Conservation (phyloP, 805 yeast genomes). For the Yarrowia osloensis region DNA sequence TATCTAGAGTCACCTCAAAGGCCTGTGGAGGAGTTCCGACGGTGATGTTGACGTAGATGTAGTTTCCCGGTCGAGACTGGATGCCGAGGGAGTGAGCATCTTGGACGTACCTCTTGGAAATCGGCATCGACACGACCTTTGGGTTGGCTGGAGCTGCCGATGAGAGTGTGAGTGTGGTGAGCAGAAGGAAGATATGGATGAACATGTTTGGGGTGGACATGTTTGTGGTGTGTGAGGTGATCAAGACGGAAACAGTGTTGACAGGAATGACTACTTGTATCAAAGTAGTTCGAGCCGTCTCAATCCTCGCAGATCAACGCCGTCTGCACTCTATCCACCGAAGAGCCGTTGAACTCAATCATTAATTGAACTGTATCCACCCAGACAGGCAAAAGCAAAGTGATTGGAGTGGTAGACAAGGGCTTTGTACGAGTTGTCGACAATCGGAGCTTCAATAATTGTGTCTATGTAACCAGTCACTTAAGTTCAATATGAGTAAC, state of each 20-base stretch:
- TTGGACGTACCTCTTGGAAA: neutral
- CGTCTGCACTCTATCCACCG: neutral
- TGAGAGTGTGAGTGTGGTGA: neutral
- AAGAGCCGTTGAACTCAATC: neutral
- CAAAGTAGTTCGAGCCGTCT: too few relatives aligned
- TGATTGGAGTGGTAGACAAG: too few relatives aligned
- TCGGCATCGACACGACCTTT: neutral
- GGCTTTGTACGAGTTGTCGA: too few relatives aligned
- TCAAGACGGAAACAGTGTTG: too few relatives aligned
- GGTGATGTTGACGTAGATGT: neutral
- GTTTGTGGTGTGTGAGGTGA: too few relatives aligned
- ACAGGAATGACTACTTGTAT: too few relatives aligned
- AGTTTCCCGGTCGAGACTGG: neutral
- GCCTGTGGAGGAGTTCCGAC: neutral
- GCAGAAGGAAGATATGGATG: neutral
- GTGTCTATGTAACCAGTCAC: too few relatives aligned
- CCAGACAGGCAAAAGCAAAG: neutral
- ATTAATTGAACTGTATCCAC: neutral
- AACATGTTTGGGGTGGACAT: too few relatives aligned
- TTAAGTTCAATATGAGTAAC: too few relatives aligned
- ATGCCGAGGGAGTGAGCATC: neutral
- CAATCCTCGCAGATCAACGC: too few relatives aligned
- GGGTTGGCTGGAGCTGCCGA: neutral
- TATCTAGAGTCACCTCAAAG: neutral
- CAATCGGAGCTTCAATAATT: too few relatives aligned